These are phyloP conservation scores for Scleroderma bovista DNA, from an alignment of 768 basidiomycete genomes.

Conservation along the genomic window DNA sequence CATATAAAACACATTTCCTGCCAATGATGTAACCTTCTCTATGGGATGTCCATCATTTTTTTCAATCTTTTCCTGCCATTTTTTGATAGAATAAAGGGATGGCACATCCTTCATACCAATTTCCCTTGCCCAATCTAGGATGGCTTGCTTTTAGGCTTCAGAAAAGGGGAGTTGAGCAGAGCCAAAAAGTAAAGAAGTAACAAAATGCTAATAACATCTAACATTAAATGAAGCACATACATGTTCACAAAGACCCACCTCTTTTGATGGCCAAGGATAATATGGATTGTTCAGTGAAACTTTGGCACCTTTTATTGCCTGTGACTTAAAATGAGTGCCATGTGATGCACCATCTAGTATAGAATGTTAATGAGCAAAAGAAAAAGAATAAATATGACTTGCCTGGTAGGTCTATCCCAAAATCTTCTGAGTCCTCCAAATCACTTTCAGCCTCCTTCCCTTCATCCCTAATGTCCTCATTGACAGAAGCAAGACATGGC, in stretches of 20 bases:
- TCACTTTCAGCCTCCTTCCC: no score
- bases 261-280: background rate
- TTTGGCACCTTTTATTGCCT: no score
- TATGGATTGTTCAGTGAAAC: no score
- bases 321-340: no score
- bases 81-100: slow-evolving; percentile 10
- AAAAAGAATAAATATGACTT: no score
- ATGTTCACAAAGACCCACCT: background rate
- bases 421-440: no score
- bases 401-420: no score
- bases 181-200: slow-evolving; percentile 24
- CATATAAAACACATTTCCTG: slow-evolving; percentile 24
- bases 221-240: no score
- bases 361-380: no score
- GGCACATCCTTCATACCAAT: slow-evolving; percentile 22
- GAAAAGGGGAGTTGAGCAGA: slow-evolving; percentile 26
- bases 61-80: background rate
- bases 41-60: slow-evolving; percentile 17
- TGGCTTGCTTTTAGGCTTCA: slow-evolving; percentile 18
- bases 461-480: no score
- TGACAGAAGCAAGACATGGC: no score
- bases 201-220: slow-evolving; percentile 12
- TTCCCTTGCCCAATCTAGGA: slow-evolving; percentile 24
- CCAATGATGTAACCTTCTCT: slow-evolving; percentile 10
- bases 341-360: no score